phyloP scores from a whole-genome alignment of 208 protist genomes.

The Porcisia hertigi region DNA sequence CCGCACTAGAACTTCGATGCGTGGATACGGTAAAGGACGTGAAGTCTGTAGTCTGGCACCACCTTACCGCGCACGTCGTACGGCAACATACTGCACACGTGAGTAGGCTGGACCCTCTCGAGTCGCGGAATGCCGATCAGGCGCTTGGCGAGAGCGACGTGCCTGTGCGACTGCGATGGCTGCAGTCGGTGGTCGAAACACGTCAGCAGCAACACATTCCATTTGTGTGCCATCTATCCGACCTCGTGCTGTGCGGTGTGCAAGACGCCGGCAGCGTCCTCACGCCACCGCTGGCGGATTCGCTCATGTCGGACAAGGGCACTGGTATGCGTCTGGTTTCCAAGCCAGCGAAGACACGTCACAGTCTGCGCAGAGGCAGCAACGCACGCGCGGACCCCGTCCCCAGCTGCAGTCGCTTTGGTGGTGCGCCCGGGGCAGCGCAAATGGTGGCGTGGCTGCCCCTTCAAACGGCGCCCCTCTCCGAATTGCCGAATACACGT shows the following conservation, averaged over 20 bases:
- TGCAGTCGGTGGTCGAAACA: conserved; percentile 6
- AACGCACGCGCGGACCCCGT: too few species aligned
- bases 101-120: neutral
- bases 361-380: too few species aligned
- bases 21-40: conserved; percentile 3
- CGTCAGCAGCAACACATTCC: neutral
- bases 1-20: conserved; percentile 10
- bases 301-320: too few species aligned
- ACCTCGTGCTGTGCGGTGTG: neutral
- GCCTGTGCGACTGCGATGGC: conserved; percentile 9
- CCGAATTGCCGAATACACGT: neutral
- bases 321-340: neutral
- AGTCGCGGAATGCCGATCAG: neutral
- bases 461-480: neutral
- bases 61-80: neutral
- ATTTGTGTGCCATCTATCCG: neutral
- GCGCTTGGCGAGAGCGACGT: neutral
- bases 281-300: neutral
- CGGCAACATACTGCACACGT: neutral
- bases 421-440: neutral
- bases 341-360: too few species aligned
- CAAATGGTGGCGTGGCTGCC: conserved; percentile 6
- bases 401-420: neutral
- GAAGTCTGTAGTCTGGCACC: conserved; percentile 9
- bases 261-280: conserved; percentile 6